Conservation (phyloP, 2,329 filamentous ascomycete genomes). For the Salinomyces thailandicus region DNA sequence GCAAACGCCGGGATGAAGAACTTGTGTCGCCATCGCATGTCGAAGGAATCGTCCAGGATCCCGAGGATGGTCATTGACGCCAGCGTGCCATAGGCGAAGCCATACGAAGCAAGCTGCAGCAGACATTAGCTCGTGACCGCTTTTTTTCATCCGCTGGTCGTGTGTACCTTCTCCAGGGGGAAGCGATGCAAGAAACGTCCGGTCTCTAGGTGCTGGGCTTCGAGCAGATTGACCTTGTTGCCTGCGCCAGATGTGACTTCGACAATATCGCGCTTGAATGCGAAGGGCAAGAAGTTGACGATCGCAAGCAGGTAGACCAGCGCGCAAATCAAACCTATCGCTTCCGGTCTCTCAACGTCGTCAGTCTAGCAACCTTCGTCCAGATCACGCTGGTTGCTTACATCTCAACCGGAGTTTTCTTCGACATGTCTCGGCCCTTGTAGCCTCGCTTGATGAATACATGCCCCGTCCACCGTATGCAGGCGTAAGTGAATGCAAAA, state of each 20-base stretch:
- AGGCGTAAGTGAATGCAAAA: conserved; percentile 69
- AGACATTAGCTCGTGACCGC: neutral
- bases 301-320: conserved; percentile 82
- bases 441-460: conserved; percentile 81
- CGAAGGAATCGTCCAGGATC: conserved; percentile 90
- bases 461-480: conserved; percentile 88
- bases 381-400: too few relatives aligned
- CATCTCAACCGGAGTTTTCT: conserved; percentile 64
- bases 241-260: conserved; percentile 88
- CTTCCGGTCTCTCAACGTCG: conserved; percentile 69
- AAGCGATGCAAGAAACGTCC: conserved; percentile 84
- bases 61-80: conserved; percentile 86
- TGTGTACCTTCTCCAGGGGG: conserved; percentile 75
- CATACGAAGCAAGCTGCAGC: conserved; percentile 77
- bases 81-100: conserved; percentile 85
- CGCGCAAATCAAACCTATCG: conserved; percentile 89
- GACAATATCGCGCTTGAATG: conserved; percentile 97
- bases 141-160: neutral
- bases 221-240: conserved; percentile 74
- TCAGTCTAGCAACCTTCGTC: too few relatives aligned
- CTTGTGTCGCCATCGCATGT: conserved; percentile 98
- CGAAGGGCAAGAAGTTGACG: conserved; percentile 89
- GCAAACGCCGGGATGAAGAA: conserved; percentile 94
- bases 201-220: conserved; percentile 62
- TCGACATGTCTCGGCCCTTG: conserved; percentile 83